These are phyloP conservation scores for Salix udensis DNA, from an alignment of 345 rosid species.

Conservation along the genomic window DNA sequence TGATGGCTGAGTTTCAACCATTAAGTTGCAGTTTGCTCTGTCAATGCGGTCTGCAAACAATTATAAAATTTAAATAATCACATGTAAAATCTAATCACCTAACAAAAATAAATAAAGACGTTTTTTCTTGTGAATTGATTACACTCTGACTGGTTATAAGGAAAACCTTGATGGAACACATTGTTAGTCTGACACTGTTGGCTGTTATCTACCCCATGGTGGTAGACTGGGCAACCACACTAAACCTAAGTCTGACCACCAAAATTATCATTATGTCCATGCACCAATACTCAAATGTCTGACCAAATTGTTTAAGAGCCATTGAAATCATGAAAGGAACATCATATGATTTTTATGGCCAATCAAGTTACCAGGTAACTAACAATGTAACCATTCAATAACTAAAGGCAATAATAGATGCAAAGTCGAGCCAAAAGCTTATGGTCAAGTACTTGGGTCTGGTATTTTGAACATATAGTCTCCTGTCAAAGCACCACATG, in stretches of 20 bases:
- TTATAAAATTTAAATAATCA: too few species aligned
- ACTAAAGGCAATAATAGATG: not conserved
- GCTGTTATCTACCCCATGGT: too few species aligned
- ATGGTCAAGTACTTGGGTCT: not conserved
- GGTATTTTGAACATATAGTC: not conserved
- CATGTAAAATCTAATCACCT: too few species aligned
- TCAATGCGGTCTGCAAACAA: too few species aligned
- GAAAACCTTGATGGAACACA: too few species aligned
- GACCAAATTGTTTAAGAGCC: not conserved
- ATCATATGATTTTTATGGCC: not conserved
- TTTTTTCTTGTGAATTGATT: too few species aligned
- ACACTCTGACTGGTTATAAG: too few species aligned
- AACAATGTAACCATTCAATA: not conserved
- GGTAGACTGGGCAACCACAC: not conserved
- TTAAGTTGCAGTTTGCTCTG: not conserved
- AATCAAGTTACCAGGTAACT: not conserved
- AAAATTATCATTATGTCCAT: not conserved
- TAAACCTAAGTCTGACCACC: not conserved
- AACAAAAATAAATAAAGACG: too few species aligned
- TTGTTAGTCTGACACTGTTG: too few species aligned
- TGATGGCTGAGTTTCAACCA: not conserved
- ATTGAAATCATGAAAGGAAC: not conserved
- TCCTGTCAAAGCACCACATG: not conserved
- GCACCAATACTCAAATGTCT: not conserved
- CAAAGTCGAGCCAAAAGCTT: not conserved